Conservation (phyloP, 2,329 filamentous ascomycete species). For the Tricladium varicosporioides region DNA sequence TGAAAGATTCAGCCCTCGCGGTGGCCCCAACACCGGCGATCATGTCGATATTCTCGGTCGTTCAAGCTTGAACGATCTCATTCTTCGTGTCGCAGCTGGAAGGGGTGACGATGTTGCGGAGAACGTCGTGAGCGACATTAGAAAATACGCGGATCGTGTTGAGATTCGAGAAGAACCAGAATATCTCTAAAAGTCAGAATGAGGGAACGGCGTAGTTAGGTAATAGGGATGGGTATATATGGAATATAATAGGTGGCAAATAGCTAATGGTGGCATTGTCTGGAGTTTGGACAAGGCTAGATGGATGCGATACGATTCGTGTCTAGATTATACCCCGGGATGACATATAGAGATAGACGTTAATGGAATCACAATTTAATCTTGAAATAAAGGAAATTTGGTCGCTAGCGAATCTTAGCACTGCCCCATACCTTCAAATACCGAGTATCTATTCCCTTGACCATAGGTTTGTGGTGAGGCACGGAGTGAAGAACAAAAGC, state of each 20-base stretch:
- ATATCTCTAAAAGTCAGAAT: conserved; percentile 17
- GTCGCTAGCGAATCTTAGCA: no score
- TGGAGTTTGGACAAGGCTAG: background rate
- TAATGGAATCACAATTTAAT: no score
- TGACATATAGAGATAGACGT: no score
- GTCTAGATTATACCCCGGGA: background rate
- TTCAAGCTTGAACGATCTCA: conserved; percentile 84
- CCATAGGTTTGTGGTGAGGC: no score
- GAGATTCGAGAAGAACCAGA: conserved; percentile 52
- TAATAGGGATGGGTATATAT: background rate
- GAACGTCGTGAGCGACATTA: conserved; percentile 76
- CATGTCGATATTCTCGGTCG: conserved; percentile 95
- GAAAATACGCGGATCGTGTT: conserved; percentile 77
- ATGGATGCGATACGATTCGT: background rate
- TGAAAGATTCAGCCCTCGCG: conserved; percentile 82
- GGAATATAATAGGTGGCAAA: background rate
- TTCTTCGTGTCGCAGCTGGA: conserved; percentile 82
- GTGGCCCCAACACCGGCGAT: conserved; percentile 71
- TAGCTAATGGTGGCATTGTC: background rate
- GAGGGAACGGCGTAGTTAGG: background rate
- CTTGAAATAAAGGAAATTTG: no score
- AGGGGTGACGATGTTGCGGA: conserved; percentile 77
- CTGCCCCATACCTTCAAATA: no score
- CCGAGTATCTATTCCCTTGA: no score
- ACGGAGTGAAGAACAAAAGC: no score